Evolutionary conservation across 2,329 filamentous ascomycete species (phyloP).

Genomic region (Sporothrix phasma): DNA sequence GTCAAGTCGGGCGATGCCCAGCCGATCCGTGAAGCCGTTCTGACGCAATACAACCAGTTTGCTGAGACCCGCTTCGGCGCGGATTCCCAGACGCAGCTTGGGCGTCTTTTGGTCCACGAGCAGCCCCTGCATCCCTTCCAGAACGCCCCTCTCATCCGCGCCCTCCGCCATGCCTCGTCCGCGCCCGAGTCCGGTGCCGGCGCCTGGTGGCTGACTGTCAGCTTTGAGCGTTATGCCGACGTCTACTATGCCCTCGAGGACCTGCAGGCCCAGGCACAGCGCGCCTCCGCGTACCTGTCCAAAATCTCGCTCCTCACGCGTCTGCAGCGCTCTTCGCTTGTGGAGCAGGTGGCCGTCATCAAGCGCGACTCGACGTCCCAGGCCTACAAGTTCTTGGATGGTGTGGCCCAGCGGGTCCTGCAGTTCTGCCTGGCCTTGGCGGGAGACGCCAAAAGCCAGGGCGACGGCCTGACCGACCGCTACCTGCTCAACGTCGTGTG

Average conservation of each 20-base stretch:
- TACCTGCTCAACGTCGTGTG: constrained; percentile 32
- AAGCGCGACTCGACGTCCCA: constrained; percentile 52
- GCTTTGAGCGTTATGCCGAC: constrained; percentile 42
- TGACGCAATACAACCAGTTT: constrained; percentile 21
- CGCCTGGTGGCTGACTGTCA: constrained; percentile 39
- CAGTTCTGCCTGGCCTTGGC: constrained; percentile 1
- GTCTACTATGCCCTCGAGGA: constrained; percentile 33
- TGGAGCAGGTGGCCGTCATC: constrained; percentile 43
- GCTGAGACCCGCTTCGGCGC: neutral
- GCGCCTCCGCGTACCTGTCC: constrained; percentile 31
- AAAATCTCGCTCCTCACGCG: constrained; percentile 48
- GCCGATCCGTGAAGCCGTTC: constrained; percentile 28
- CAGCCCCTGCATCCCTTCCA: constrained; percentile 51
- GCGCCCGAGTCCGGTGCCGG: neutral
- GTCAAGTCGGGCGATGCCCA: constrained; percentile 25
- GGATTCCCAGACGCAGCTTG: neutral
- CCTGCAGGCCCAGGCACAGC: constrained; percentile 33
- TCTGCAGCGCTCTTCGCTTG: constrained; percentile 49
- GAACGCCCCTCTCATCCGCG: constrained; percentile 42
- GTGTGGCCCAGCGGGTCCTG: constrained; percentile 31
- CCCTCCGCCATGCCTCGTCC: constrained; percentile 26
- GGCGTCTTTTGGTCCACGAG: constrained; percentile 14
- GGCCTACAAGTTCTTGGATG: constrained; percentile 41
- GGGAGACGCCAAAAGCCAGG: too few species aligned
- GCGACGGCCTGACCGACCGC: constrained; percentile 10